These are phyloP conservation scores for Dictyostelium intermedium DNA, from an alignment of 78 protist genomes.

Conservation along the genomic window DNA sequence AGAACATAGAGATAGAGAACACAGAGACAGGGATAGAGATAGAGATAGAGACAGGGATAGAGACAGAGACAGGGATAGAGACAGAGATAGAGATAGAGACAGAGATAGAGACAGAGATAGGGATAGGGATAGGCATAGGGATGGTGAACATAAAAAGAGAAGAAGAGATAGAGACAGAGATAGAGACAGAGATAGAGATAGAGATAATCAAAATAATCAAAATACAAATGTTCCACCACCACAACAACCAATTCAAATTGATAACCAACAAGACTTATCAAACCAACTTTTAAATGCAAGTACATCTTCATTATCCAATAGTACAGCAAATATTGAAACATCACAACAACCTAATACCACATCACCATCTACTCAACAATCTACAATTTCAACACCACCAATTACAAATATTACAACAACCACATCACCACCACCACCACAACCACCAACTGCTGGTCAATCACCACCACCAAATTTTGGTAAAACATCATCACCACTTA, in stretches of 20 bases:
- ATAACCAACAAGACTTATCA: not conserved
- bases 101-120: not conserved
- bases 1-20: slow-evolving; percentile 6
- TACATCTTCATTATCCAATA: not conserved
- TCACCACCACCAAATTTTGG: not conserved
- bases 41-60: not conserved
- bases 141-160: slow-evolving; percentile 8
- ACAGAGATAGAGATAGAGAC: not conserved
- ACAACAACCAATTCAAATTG: not conserved
- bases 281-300: not conserved
- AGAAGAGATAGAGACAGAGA: not conserved
- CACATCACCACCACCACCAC: not conserved
- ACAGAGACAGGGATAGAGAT: not conserved
- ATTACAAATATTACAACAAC: not conserved
- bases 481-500: not conserved
- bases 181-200: not conserved
- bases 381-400: not conserved
- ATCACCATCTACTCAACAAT: not conserved
- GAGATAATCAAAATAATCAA: not conserved
- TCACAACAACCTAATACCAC: not conserved
- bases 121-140: not conserved
- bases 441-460: not conserved
- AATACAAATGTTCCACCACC: not conserved
- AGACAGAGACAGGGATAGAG: not conserved
- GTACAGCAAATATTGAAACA: not conserved